Conservation (phyloP, 1,139 yeast species). For the Debaryomyces psychrophilus region DNA sequence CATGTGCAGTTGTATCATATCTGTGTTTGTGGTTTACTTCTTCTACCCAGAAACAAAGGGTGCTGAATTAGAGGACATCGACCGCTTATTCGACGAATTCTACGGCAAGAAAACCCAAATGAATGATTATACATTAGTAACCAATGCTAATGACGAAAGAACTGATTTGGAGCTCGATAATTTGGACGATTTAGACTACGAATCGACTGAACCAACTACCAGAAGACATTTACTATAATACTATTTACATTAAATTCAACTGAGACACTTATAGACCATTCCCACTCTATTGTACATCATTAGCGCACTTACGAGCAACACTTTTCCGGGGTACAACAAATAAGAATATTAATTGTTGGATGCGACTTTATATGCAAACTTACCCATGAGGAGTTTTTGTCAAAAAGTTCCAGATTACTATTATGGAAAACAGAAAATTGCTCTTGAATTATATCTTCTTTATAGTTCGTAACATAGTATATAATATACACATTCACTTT, state of each 20-base stretch:
- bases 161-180: constrained; percentile 15
- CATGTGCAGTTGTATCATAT: constrained; percentile 48
- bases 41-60: constrained; percentile 92
- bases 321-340: not conserved
- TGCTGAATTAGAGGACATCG: constrained; percentile 86
- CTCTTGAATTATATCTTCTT: not conserved
- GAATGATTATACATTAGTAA: constrained; percentile 23
- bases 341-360: not conserved
- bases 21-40: constrained; percentile 57
- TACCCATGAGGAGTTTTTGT: not conserved
- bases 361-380: constrained; percentile 1
- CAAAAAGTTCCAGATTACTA: constrained; percentile 1
- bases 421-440: not conserved
- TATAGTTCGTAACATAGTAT: constrained; percentile 3
- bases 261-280: constrained; percentile 1
- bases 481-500: not conserved
- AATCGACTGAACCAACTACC: constrained; percentile 4
- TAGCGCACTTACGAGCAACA: not conserved
- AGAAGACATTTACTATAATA: constrained; percentile 4
- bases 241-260: not conserved
- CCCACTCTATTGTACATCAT: not conserved
- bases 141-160: constrained; percentile 8
- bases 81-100: constrained; percentile 69
- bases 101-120: constrained; percentile 22
- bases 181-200: constrained; percentile 24